Evolutionary conservation across 2,329 filamentous ascomycete genomes (phyloP), one percentile per base, ranked within the genome.

Genomic region (Fusarium virguliforme): DNA sequence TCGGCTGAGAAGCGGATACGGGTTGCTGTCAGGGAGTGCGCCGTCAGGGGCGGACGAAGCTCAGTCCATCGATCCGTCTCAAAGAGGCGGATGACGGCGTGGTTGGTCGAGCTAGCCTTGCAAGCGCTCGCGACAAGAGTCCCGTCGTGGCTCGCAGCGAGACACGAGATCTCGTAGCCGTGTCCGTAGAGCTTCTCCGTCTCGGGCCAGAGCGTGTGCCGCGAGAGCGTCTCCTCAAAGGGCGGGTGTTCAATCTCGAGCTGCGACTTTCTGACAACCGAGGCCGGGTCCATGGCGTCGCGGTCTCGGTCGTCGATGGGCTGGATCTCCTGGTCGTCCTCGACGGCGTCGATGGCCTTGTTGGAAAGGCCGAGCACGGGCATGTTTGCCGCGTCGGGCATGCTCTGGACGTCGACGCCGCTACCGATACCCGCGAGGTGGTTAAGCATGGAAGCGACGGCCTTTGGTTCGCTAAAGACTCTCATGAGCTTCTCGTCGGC

Each of bases 401-500:
- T 86, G 30, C 82, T 76, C 37, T 84, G 80, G 2, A 81, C 76
- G 15, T 81, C 71, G 12, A 71, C 74, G 4, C 61, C 74, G 4
- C 82, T 79, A 60, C 83, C 80, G 64, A 94, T 89, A 6, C 88
- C 90, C 69, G 91, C 91, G 3, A 97, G 86, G 8, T 85, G 87
- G 64, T 87, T 82, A 3, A 98, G 86, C 73, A 98, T 87, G 18
- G 87, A 85, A 0, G 94, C 94, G 9, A 97, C 93, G 6, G 92
- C 92, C 78, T 90, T 92, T 6, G 96, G 96, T 81, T 97, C 91
- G 76, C 92, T 91, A 81, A 99, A 99, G 2, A 99, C 95, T 26
- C 96, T 92, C 79, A 99, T 89, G n/a, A 99, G 89, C 82, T 99
- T 99, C 84, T 99, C 96, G 73, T 99, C 96, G 4, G 96, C 96